Percentiles rank a stretch among this genome's conserved stretches.
Evolutionary conservation across 371 early-diverging fungal species (phyloP).

Genomic region (Zychaea mexicana): DNA sequence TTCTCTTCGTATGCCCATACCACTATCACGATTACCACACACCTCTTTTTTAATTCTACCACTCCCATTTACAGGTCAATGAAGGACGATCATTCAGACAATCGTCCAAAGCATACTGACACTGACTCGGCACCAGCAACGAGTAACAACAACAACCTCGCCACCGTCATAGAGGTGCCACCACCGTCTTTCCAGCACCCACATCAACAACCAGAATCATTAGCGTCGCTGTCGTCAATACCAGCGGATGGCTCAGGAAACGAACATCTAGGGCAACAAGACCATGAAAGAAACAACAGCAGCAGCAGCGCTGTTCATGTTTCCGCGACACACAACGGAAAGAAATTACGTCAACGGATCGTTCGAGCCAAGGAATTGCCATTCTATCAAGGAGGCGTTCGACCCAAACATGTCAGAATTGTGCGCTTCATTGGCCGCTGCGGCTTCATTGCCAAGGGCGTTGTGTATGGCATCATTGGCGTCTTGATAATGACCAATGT

Average conservation of each 20-base stretch:
- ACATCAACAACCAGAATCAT: not conserved
- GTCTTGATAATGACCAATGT: slow-evolving; percentile 44
- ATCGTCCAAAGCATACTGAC: not conserved
- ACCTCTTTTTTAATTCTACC: too few species aligned
- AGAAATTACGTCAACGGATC: not conserved
- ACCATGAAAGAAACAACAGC: not conserved
- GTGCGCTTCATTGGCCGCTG: slow-evolving; percentile 17
- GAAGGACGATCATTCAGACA: not conserved
- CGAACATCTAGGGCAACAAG: not conserved
- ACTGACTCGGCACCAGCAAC: not conserved
- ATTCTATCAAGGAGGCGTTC: slow-evolving; percentile 16
- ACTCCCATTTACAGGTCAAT: not conserved
- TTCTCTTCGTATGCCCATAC: not conserved
- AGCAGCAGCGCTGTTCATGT: too few species aligned
- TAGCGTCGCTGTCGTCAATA: too few species aligned
- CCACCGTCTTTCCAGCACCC: too few species aligned
- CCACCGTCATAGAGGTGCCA: too few species aligned
- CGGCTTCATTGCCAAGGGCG: slow-evolving; percentile 49
- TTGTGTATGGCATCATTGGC: slow-evolving; percentile 53
- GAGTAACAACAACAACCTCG: not conserved
- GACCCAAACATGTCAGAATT: slow-evolving; percentile 12
- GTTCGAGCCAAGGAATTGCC: slow-evolving; percentile 11
- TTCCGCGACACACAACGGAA: too few species aligned
- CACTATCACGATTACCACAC: too few species aligned
- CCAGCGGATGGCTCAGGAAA: too few species aligned